Base-by-base conservation (phyloP, 2,329 filamentous ascomycete species). In the Tolypocladium capitatum region DNA sequence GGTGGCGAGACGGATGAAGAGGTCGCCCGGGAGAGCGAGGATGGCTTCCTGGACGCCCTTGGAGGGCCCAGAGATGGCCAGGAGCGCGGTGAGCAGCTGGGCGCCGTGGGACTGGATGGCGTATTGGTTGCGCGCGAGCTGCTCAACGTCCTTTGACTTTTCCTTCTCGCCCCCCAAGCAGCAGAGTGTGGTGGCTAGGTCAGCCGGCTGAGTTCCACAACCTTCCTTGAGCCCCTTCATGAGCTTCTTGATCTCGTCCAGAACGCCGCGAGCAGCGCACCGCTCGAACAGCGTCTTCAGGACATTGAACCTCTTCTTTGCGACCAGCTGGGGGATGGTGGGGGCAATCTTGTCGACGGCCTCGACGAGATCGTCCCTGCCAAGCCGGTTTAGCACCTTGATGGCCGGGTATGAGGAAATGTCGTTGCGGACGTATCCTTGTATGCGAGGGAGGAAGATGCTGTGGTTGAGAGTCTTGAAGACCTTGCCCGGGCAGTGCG, bases 381-480 rank as follows among this genome's bases (percentile, higher is more conserved):
- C 84, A 11, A 97, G 72, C 47, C 92, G 80, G 61, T 88, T 86
- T 40, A 98, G 70, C 4, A 94, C 81, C 49, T 81, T 80, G 55
- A 90, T 85, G 20, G 88, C 87, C 1, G 94, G 85, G 59, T 95
- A 97, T 24, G 81, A 84, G 6, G 92, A 89, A 44, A 90, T 85
- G 57, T 94, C 90, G 61, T 97, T 97, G 49, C 89, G 83, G 6
- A 91, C 79, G 50, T 95, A 76, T 35, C 80, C 85, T 21, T 82
- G 81, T 57, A 97, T 84, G 27, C 88, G 80, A 14, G 84, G 81
- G 51, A 83, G 84, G 64, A 97, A 85, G 53, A 89, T 79, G 54
- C 83, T 81, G 49, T 76, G 80, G 67, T 94, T 91, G 6, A 98
- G 74, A 14, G 80, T 78, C 65, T 95, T 96, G 77, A 97, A 98